Evolutionary conservation across 139 green algal genomes (phyloP), one percentile per base, ranked within the genome.

Genomic region (Micractinium sp.): DNA sequence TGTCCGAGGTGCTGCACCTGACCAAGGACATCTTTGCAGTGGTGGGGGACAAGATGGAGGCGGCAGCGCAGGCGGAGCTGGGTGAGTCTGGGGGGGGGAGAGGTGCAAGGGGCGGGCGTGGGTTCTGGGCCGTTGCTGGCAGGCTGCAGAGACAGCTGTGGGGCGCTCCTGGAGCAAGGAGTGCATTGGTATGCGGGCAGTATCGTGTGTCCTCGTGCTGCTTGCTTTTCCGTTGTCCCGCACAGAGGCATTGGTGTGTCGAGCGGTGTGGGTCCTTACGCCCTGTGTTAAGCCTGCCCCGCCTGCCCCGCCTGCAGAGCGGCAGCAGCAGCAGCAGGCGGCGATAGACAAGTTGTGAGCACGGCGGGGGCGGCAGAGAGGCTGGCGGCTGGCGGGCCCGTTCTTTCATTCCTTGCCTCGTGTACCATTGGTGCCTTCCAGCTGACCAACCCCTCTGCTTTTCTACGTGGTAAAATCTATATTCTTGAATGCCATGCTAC

Each of bases 1-100:
- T 93, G 77, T 84, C 85, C 0, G 87, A 93, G 38, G 81, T 56
- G 67, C 88, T 93, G 63, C 76, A 91, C 38, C 29, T 86, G 35
- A 86, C 88, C 0, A 47, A 93, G 67, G 85, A 89, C 19, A 56
- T 93, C 12, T 88, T 93, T 18, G 31, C 4, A 35, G 88, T 78
- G 53, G n/a, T 90, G 23, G 87, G 82, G 18, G 33, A 91, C 39
- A 67, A 60, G 35, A 91, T 93, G 90, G 82, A 56, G 35, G 63
- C 29, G 69, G 80, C 80, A 16, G 33, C 41, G 15, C 35, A 41
- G 14, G 75, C 29, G n/a, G 75, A 79, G 66, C 63, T 67, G 63
- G 29, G 67, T 86, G 81, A 86, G 81, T 1, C 12, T 4, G 19
- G 47, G 29, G 22, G 25, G 80, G 20, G 76, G 75, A 4, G 71